phyloP scores from a whole-genome alignment of 352 stramenopile species.

The Phytophthora litchii region DNA sequence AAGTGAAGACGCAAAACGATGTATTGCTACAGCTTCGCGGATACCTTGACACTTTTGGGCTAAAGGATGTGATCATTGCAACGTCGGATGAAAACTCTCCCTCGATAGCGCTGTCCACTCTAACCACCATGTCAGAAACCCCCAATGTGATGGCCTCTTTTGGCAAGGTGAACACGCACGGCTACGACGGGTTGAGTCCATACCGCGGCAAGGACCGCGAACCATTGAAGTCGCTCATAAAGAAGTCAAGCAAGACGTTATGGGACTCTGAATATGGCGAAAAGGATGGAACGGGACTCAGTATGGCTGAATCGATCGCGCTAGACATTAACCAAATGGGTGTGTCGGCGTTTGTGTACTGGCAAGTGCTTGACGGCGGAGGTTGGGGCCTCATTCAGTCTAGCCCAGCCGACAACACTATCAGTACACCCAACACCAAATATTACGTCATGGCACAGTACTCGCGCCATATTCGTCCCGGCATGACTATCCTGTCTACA shows the following conservation, averaged over 20 bases:
- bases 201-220: slow-evolving; percentile 41
- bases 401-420: slow-evolving; percentile 38
- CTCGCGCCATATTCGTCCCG: slow-evolving; percentile 64
- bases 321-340: slow-evolving; percentile 66
- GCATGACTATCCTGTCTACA: slow-evolving; percentile 54
- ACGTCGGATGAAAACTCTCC: slow-evolving; percentile 66
- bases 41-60: slow-evolving; percentile 37
- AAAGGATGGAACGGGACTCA: slow-evolving; percentile 51
- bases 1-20: slow-evolving; percentile 43
- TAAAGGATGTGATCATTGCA: slow-evolving; percentile 42
- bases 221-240: slow-evolving; percentile 37
- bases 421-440: slow-evolving; percentile 49
- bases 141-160: slow-evolving; percentile 37
- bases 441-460: slow-evolving; percentile 63
- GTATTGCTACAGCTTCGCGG: slow-evolving; percentile 46
- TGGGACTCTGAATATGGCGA: slow-evolving; percentile 74
- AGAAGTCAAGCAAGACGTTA: slow-evolving; percentile 40
- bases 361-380: slow-evolving; percentile 55
- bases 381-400: slow-evolving; percentile 64
- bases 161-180: slow-evolving; percentile 67
- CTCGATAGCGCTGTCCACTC: slow-evolving; percentile 39
- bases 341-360: slow-evolving; percentile 71
- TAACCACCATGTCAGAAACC: slow-evolving; percentile 30
- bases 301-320: slow-evolving; percentile 52
- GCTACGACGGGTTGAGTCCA: slow-evolving; percentile 34